A percentile compares a stretch with the other conserved stretches of the same genome.
Evolutionary conservation across 2,329 filamentous ascomycete genomes (phyloP).

Genomic region (Geosmithia morbida): DNA sequence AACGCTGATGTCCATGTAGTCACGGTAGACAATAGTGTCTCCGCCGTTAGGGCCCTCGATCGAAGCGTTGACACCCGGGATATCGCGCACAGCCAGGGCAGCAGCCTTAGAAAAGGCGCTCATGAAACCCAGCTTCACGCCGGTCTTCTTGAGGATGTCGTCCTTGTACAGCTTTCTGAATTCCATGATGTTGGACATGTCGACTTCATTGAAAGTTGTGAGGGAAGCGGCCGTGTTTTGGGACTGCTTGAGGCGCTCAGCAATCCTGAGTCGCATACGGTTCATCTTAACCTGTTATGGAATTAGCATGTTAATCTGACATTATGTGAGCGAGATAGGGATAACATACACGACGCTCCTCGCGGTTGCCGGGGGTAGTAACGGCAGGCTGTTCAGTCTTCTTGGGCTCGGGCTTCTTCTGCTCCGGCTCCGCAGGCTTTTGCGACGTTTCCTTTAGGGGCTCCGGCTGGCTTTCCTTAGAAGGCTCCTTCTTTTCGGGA

Average conservation of each 20-base stretch:
- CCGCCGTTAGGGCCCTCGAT: slow-evolving; percentile 92
- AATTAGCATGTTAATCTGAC: slow-evolving; percentile 1
- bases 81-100: slow-evolving; percentile 82
- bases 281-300: slow-evolving; percentile 90
- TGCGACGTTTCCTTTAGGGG: slow-evolving; percentile 20
- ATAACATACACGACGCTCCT: slow-evolving; percentile 70
- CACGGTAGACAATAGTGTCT: slow-evolving; percentile 94
- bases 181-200: slow-evolving; percentile 96
- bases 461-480: slow-evolving; percentile 14
- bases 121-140: slow-evolving; percentile 99
- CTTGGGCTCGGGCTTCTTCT: slow-evolving; percentile 14
- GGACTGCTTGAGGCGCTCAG: slow-evolving; percentile 96
- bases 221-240: slow-evolving; percentile 96
- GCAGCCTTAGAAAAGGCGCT: slow-evolving; percentile 87
- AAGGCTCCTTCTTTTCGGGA: slow-evolving; percentile 4
- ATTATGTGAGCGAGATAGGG: not conserved
- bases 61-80: slow-evolving; percentile 91
- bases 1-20: slow-evolving; percentile 96
- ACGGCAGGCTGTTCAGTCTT: slow-evolving; percentile 10
- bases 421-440: slow-evolving; percentile 14
- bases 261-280: slow-evolving; percentile 94
- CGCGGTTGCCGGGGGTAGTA: slow-evolving; percentile 51
- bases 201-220: slow-evolving; percentile 98
- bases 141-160: slow-evolving; percentile 86
- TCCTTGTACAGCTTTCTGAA: slow-evolving; percentile 98